Base-by-base conservation (phyloP, 306 rosid species). In the Cicer bijugum region DNA sequence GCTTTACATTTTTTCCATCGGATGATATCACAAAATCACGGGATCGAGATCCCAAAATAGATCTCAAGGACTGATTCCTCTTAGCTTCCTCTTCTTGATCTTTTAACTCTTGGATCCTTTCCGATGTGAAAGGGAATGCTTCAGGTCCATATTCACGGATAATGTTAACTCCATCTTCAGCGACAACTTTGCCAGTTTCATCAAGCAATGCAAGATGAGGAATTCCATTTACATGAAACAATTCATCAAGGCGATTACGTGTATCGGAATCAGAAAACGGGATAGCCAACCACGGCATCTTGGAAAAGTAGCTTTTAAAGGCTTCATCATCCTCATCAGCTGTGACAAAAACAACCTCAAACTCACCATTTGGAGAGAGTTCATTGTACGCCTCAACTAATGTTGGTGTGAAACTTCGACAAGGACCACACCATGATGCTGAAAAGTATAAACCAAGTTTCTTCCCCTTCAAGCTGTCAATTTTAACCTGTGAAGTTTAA, bases 231-330 rank as follows among this genome's bases (percentile, higher is more conserved):
- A 86, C 89, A 66, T 84, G 15, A 77, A 89, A 91, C 62, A 81
- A 51, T 28, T 76, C 83, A 76, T 87, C 85, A 64, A 91, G 79
- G 15, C 63, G 61, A 5, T 15, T 33, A 2, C 84, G 86, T 6
- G 81, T 81, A 10, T 81, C 86, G 0, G 87, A 78, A 84, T 91
- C 92, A 12, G 87, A 81, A 80, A 83, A 89, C 5, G 97, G 92
- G 64, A 91, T 69, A 6, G 95, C 85, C 69, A 91, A 86, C 97
- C 97, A 89, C 28, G 95, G 92, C 95, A 91, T 91, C 82, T 86
- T 80, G 80, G 95, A 81, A 67, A 91, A 89, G 76, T 91, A 91
- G 2, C 33, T 64, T 6, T 76, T 82, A 79, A 89, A 91, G 4
- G 88, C 69, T 19, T 83, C 84, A 0, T 91, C 95, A 45, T 89